These are phyloP conservation scores for Nicotiana sylvestris DNA, from an alignment of 257 asterid genomes.

Conservation along the genomic window DNA sequence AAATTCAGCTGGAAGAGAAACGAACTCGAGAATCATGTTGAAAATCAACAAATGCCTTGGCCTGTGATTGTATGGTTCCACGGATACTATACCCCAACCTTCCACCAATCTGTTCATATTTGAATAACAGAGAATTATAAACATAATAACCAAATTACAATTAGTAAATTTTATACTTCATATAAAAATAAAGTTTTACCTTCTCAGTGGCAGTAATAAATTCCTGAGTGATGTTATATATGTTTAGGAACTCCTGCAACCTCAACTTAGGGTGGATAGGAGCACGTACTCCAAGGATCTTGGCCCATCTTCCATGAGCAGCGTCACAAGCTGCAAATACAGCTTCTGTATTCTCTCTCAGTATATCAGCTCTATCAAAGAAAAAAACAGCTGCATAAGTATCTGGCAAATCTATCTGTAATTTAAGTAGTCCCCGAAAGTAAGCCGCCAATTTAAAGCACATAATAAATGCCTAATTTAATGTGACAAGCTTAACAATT, in stretches of 20 bases:
- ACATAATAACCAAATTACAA: constrained; percentile 12
- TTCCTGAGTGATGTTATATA: constrained; percentile 81
- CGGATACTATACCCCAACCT: constrained; percentile 98
- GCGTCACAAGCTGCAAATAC: constrained; percentile 98
- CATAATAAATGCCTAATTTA: not conserved
- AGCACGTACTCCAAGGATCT: constrained; percentile 93
- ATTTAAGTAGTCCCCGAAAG: not conserved
- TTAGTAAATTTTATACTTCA: not conserved
- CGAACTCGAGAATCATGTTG: constrained; percentile 98
- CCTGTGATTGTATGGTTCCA: constrained; percentile 94
- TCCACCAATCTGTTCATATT: constrained; percentile 88
- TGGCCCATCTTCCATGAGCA: constrained; percentile 99
- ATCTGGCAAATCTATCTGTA: not conserved
- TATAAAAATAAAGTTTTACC: constrained; percentile 34
- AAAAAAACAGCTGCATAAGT: constrained; percentile 7
- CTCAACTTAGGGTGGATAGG: constrained; percentile 82
- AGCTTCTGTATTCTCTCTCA: constrained; percentile 96
- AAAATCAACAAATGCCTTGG: constrained; percentile 83
- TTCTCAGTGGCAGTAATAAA: constrained; percentile 89
- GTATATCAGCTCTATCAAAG: constrained; percentile 76
- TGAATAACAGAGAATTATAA: constrained; percentile 38
- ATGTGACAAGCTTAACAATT: not conserved
- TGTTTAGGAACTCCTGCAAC: constrained; percentile 82
- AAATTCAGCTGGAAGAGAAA: constrained; percentile 16
- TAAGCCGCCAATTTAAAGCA: not conserved